phyloP scores from a whole-genome alignment of 208 protist genomes.

The Tritrichomonas musculus region DNA sequence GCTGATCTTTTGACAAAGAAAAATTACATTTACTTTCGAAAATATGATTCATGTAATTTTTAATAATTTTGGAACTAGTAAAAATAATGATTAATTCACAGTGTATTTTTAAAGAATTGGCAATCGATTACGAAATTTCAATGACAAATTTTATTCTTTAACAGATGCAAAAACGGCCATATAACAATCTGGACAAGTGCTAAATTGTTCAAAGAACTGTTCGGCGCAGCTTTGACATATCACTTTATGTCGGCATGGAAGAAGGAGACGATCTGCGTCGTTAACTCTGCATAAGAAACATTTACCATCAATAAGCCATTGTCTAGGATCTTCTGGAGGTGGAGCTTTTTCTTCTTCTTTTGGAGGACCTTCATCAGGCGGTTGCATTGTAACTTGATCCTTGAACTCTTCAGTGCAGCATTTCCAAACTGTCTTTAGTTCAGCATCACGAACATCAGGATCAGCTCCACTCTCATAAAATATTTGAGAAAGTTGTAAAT shows the following conservation, averaged over 20 bases:
- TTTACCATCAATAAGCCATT: neutral
- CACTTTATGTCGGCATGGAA: neutral
- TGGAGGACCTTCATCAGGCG: neutral
- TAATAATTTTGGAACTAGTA: too few relatives aligned
- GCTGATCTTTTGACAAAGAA: too few relatives aligned
- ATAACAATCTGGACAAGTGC: neutral
- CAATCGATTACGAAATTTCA: too few relatives aligned
- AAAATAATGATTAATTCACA: too few relatives aligned
- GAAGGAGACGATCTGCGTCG: neutral
- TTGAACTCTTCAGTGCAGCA: neutral
- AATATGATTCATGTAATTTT: too few relatives aligned
- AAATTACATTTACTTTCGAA: too few relatives aligned
- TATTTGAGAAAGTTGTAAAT: neutral
- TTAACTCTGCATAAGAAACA: neutral
- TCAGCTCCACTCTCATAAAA: neutral
- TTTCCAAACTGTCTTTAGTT: neutral
- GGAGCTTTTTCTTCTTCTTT: neutral
- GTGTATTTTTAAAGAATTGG: too few relatives aligned
- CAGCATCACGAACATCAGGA: neutral
- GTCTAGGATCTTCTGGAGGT: neutral
- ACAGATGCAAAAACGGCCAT: neutral
- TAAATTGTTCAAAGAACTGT: conserved; percentile 1
- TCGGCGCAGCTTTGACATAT: neutral
- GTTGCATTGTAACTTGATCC: neutral
- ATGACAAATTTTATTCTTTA: neutral